Percentiles rank a stretch among this genome's conserved stretches.
These are phyloP conservation scores for Rhododendron vialii DNA, from an alignment of 148 eudicot genomes.

Conservation along the genomic window DNA sequence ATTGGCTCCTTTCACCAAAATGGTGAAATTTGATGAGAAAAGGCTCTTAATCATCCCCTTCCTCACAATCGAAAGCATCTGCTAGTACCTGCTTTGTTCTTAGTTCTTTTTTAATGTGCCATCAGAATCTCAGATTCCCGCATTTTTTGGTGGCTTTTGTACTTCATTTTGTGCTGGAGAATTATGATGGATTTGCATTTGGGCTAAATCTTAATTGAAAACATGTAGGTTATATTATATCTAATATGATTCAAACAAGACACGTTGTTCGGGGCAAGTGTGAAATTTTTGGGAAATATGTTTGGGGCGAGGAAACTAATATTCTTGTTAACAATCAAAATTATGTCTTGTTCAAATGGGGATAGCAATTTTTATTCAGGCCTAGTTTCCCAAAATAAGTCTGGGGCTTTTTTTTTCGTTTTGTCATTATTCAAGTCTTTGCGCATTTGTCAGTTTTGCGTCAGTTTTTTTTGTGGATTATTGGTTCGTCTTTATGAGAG, in stretches of 20 bases:
- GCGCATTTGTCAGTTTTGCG: neutral
- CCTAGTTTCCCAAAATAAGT: neutral
- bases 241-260: neutral
- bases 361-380: neutral
- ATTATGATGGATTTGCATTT: neutral
- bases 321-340: neutral
- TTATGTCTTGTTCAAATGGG: neutral
- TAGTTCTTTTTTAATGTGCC: neutral
- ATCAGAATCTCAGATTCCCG: neutral
- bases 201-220: neutral
- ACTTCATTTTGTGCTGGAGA: neutral
- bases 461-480: neutral
- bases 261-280: neutral
- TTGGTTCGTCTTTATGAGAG: neutral
- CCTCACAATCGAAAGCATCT: neutral
- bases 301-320: neutral
- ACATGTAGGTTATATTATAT: neutral
- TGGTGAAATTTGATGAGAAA: neutral
- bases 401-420: neutral
- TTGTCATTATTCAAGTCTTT: neutral
- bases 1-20: neutral
- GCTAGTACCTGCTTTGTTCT: neutral
- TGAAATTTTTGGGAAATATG: neutral
- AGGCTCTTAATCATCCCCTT: neutral
- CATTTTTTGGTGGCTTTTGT: neutral